Evolutionary conservation across 768 basidiomycete genomes (phyloP).

Genomic region (Dioszegia crocea): DNA sequence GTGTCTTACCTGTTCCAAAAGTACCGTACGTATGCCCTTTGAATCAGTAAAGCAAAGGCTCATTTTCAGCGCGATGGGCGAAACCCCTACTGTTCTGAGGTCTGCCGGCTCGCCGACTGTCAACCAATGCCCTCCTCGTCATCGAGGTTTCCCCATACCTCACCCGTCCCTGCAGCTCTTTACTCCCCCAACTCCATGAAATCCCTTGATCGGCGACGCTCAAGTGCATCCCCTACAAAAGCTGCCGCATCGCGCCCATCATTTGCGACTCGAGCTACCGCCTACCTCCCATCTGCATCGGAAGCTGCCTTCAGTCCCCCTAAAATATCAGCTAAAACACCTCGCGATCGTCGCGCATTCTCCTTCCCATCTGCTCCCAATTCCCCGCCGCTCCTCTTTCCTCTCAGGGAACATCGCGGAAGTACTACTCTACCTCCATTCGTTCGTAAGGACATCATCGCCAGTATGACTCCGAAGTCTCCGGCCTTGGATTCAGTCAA

Average conservation of each 20-base stretch:
- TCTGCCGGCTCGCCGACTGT: slow-evolving; percentile 27
- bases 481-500: slow-evolving; percentile 2
- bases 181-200: not conserved
- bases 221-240: slow-evolving; percentile 11
- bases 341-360: slow-evolving; percentile 38
- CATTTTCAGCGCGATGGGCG: slow-evolving; percentile 23
- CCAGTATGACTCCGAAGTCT: slow-evolving; percentile 5
- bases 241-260: not conserved
- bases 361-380: slow-evolving; percentile 34
- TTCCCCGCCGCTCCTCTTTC: not conserved
- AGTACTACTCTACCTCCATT: slow-evolving; percentile 26
- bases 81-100: slow-evolving; percentile 39
- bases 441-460: slow-evolving; percentile 16
- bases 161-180: slow-evolving; percentile 1
- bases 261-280: not conserved
- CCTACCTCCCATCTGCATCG: slow-evolving; percentile 10
- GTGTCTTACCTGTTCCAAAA: slow-evolving; percentile 41
- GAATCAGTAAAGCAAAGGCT: not conserved
- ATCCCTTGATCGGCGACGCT: slow-evolving; percentile 4
- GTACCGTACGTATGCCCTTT: slow-evolving; percentile 26
- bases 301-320: slow-evolving; percentile 15
- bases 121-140: not conserved
- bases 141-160: slow-evolving; percentile 7
- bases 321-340: not conserved
- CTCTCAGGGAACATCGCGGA: not conserved